phyloP scores from a whole-genome alignment of 139 green algal genomes.

The Limnomonas spitsbergensis region DNA sequence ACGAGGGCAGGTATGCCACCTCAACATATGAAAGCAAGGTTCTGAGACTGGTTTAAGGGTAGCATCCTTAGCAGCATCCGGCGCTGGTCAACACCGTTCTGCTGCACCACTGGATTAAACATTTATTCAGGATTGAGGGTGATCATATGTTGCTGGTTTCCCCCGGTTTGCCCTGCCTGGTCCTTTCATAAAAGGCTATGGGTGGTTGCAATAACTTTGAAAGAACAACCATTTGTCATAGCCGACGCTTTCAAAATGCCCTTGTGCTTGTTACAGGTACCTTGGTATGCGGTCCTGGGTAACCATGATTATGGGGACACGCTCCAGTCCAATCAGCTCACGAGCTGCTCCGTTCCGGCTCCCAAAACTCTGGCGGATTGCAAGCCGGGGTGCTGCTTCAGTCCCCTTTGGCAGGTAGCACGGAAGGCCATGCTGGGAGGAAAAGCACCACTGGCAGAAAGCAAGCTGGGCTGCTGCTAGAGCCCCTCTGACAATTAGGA shows the following conservation, averaged over 20 bases:
- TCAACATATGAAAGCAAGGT: too few relatives aligned
- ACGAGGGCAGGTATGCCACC: too few relatives aligned
- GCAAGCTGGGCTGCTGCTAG: too few relatives aligned
- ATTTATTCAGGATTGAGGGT: too few relatives aligned
- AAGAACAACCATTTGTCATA: neutral
- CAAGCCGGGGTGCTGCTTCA: slow-evolving; percentile 30
- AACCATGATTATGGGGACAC: slow-evolving; percentile 59
- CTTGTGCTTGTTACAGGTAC: slow-evolving; percentile 43
- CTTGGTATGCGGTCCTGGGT: slow-evolving; percentile 61
- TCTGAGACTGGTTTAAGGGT: too few relatives aligned
- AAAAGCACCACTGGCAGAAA: neutral
- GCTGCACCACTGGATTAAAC: too few relatives aligned
- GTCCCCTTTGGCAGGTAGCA: slow-evolving; percentile 40
- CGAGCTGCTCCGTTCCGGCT: neutral
- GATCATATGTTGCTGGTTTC: too few relatives aligned
- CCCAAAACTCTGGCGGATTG: neutral
- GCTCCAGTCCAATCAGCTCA: slow-evolving; percentile 8
- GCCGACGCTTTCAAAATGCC: neutral
- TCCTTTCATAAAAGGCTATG: too few relatives aligned
- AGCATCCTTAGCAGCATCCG: too few relatives aligned
- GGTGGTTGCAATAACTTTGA: neutral
- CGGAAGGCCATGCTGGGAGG: neutral
- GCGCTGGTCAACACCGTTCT: too few relatives aligned
- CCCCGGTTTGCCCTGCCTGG: too few relatives aligned
- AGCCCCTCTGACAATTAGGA: too few relatives aligned